A percentile compares a stretch with the other conserved stretches of the same genome.
These are phyloP conservation scores for Micromonas commoda DNA, from an alignment of 139 green algal genomes.

Conservation along the genomic window DNA sequence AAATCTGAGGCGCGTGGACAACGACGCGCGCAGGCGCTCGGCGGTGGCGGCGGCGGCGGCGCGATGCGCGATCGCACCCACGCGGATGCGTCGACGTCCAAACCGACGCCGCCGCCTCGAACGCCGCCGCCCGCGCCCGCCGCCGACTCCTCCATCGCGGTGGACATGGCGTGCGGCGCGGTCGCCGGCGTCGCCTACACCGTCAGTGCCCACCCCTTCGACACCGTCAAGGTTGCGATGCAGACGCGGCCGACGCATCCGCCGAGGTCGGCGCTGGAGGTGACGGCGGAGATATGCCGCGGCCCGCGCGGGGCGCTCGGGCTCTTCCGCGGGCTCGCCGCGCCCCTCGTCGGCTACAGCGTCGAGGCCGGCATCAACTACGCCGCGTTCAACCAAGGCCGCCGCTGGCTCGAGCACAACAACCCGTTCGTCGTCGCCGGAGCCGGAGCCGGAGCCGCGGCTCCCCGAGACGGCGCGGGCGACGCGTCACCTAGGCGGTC, in stretches of 20 bases:
- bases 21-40: too few species aligned
- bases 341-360: background rate
- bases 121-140: background rate
- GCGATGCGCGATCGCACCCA: too few species aligned
- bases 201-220: background rate
- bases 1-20: too few species aligned
- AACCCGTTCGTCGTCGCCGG: background rate
- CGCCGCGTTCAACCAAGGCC: background rate
- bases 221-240: conserved; percentile 3
- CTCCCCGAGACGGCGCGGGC: too few species aligned
- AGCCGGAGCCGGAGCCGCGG: too few species aligned
- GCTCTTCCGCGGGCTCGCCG: background rate
- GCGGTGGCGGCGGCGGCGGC: too few species aligned
- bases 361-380: conserved; percentile 1
- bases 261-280: too few species aligned
- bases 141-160: background rate
- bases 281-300: too few species aligned
- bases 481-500: too few species aligned
- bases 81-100: too few species aligned
- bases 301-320: background rate
- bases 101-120: background rate
- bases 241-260: conserved; percentile 1
- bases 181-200: background rate
- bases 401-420: background rate
- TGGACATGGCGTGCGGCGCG: conserved; percentile 4